phyloP scores from a whole-genome alignment of 345 rosid genomes.

The rapeseed (Brassica napus) region Da-Ae NC_063441.1:13021501-13022000 shows the following conservation, averaged over 20 bases:
- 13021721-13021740: slow-evolving; percentile 95
- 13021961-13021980: slow-evolving; percentile 98
- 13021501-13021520: not conserved
- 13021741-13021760: slow-evolving; percentile 82
- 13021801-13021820: slow-evolving; percentile 96
- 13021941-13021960: slow-evolving; percentile 96
- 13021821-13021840: slow-evolving; percentile 62
- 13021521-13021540: not conserved
- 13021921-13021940: slow-evolving; percentile 86
- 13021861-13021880: too few species aligned
- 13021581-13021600: slow-evolving; percentile 89
- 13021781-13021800: slow-evolving; percentile 99
- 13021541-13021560: not conserved
- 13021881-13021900: too few species aligned
- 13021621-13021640: slow-evolving; percentile 97
- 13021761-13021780: slow-evolving; percentile 92
- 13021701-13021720: slow-evolving; percentile 94
- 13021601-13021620: slow-evolving; percentile 97
- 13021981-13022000: slow-evolving; percentile 87
- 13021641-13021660: slow-evolving; percentile 92
- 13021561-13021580: slow-evolving; percentile 24
- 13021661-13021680: slow-evolving; percentile 95
- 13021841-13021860: too few species aligned
- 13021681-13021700: slow-evolving; percentile 99
- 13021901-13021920: slow-evolving; percentile 50